These are phyloP conservation scores for Schwanniomyces pseudopolymorphus DNA, from an alignment of 805 yeast genomes.

Conservation along the genomic window DNA sequence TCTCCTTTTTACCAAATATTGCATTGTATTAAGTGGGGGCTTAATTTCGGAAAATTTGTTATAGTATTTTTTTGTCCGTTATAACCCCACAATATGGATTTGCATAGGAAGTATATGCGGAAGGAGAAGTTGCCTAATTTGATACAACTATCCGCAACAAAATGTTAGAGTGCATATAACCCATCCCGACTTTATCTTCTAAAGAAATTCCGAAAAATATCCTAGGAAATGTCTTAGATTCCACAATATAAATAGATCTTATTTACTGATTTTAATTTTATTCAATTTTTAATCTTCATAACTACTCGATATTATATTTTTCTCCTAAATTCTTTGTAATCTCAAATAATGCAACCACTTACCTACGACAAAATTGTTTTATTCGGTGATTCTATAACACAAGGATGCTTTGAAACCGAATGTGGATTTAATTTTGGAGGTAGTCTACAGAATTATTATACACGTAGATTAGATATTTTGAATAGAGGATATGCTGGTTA, in stretches of 20 bases:
- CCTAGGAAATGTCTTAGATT: too few species aligned
- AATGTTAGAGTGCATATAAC: neutral
- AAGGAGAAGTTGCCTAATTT: neutral
- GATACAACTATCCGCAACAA: neutral
- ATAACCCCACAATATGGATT: neutral
- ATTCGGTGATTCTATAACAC: conserved; percentile 74
- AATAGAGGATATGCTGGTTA: conserved; percentile 81
- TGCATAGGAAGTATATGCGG: neutral
- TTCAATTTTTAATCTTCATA: too few species aligned
- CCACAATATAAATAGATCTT: too few species aligned
- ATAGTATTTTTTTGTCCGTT: neutral
- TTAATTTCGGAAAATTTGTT: neutral
- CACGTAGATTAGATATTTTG: conserved; percentile 64
- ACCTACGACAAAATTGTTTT: conserved; percentile 49
- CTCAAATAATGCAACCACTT: neutral
- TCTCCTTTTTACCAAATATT: neutral
- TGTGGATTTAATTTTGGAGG: conserved; percentile 50
- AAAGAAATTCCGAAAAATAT: too few species aligned
- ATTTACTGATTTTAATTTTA: too few species aligned
- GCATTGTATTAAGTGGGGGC: neutral
- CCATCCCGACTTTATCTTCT: too few species aligned
- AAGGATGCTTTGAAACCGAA: conserved; percentile 44
- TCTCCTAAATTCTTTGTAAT: too few species aligned
- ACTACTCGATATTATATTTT: too few species aligned
- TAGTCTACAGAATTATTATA: conserved; percentile 49